Percentiles rank a stretch among this genome's conserved stretches.
phyloP scores from a whole-genome alignment of 164 flowering plant species.

The Berberis thunbergii region DNA sequence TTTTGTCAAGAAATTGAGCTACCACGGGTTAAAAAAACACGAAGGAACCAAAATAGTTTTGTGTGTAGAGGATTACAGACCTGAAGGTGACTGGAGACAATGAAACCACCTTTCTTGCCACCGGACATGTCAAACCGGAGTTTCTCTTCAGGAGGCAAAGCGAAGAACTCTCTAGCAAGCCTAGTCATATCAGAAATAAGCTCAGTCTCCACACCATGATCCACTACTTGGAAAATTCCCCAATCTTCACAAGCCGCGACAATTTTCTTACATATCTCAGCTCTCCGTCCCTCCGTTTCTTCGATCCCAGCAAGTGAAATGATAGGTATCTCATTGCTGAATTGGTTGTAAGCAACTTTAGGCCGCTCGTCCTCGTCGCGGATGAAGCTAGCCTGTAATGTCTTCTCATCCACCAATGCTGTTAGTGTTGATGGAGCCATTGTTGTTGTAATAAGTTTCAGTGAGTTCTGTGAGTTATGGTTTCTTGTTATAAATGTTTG shows the following conservation, averaged over 20 bases:
- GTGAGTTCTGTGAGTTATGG: too few species aligned
- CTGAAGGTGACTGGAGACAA: constrained; percentile 76
- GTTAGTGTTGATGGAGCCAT: constrained; percentile 39
- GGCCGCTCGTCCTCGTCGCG: constrained; percentile 86
- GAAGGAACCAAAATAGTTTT: not conserved
- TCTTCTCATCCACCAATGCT: constrained; percentile 37
- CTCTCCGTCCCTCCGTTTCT: constrained; percentile 31
- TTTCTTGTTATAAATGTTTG: too few species aligned
- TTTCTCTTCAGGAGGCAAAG: constrained; percentile 68
- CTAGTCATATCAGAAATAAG: constrained; percentile 51
- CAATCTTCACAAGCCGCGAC: constrained; percentile 78
- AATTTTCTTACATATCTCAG: constrained; percentile 45
- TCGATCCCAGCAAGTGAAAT: constrained; percentile 67
- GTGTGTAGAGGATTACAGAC: constrained; percentile 16
- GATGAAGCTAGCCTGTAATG: constrained; percentile 44
- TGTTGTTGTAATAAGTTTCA: not conserved
- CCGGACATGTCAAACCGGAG: constrained; percentile 74
- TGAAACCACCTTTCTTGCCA: constrained; percentile 82
- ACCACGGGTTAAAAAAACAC: too few species aligned
- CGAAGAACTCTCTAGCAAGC: constrained; percentile 59
- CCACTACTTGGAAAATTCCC: constrained; percentile 83
- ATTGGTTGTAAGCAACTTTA: constrained; percentile 57
- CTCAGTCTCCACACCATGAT: constrained; percentile 60
- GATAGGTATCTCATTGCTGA: constrained; percentile 66
- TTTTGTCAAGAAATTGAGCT: too few species aligned